Evolutionary conservation across 257 asterid species (phyloP), one percentile per base, ranked within the genome.

Genomic region (Fraxinus anomala): DNA sequence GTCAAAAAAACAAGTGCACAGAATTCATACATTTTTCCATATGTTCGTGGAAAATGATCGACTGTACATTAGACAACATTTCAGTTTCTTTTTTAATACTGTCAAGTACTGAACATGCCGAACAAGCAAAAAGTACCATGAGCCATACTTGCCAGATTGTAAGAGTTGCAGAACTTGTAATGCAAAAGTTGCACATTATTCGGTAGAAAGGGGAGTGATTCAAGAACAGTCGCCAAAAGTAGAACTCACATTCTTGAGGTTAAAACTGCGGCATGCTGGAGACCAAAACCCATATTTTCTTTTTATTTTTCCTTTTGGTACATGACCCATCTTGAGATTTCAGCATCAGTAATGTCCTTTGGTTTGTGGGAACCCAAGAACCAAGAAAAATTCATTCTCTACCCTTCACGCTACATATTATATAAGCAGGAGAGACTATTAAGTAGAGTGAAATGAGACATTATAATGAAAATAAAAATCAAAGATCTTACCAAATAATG

Each of bases 251-350:
- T 47, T 47, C 10, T 39, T 39, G 44, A 39, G 12, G 44, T 16
- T 2, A 1, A 3, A 47, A 47, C n/a, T 47, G 24, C 19, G 19
- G 56, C 56, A 47, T 47, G 56, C 56, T 13, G 1, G 13, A 47
- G n/a, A n/a, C 13, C n/a, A 70, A 42, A 39, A 61, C n/a, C 61
- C 56, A 76, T 77, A 11, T 28, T 68, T 54, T 54, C 65, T 10
- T 17, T 54, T 14, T 17, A 0, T 28, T 54, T 17, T 0, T 4
- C 0, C 0, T 1, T 2, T 19, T 4, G 9, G 8, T 16, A 54
- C 65, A 54, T 54, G 70, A 40, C 82, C 82, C 85, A 63, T 71
- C 71, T 74, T 72, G 73, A 74, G 69, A 85, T 85, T 84, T 80
- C 89, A 81, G 76, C 85, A 77, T 82, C 86, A 51, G 61, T 51